Evolutionary conservation across 2,329 filamentous ascomycete species (phyloP).

Genomic region (Stemphylium lycopersici): DNA sequence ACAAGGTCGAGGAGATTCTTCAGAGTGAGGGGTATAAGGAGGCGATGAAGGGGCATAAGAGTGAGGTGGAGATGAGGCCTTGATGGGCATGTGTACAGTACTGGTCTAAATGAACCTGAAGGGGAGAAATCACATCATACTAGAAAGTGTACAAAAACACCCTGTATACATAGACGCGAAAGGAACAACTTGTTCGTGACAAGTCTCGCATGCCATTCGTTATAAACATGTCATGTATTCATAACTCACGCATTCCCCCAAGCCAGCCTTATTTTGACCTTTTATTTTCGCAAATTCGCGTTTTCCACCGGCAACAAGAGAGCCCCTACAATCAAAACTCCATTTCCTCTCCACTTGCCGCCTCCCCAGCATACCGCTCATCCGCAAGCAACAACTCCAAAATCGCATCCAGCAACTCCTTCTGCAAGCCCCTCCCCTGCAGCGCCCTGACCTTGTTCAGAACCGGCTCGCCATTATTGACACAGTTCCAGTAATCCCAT

Average conservation of each 20-base stretch:
- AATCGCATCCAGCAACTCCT: conserved; percentile 41
- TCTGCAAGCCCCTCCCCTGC: conserved; percentile 33
- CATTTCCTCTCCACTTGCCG: conserved; percentile 1
- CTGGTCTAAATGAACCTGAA: no score
- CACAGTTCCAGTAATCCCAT: conserved; percentile 40
- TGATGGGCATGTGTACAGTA: conserved; percentile 11
- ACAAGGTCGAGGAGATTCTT: conserved; percentile 46
- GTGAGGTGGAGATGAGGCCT: conserved; percentile 30
- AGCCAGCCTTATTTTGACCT: neutral
- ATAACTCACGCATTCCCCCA: neutral
- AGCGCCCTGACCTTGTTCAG: conserved; percentile 38
- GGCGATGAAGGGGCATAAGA: conserved; percentile 38
- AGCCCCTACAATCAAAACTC: neutral
- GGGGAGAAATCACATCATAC: neutral
- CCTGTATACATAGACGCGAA: no score
- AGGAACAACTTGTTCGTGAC: neutral
- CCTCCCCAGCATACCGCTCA: conserved; percentile 34
- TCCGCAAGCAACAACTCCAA: conserved; percentile 46
- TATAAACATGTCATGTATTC: neutral
- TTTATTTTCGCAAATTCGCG: neutral
- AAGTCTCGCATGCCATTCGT: no score
- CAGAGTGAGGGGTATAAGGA: conserved; percentile 38
- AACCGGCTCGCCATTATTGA: conserved; percentile 36
- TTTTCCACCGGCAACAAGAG: neutral
- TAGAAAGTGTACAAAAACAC: neutral